These are phyloP conservation scores for Globisporangium middletonii DNA, from an alignment of 352 stramenopile species.

Conservation along the genomic window DNA sequence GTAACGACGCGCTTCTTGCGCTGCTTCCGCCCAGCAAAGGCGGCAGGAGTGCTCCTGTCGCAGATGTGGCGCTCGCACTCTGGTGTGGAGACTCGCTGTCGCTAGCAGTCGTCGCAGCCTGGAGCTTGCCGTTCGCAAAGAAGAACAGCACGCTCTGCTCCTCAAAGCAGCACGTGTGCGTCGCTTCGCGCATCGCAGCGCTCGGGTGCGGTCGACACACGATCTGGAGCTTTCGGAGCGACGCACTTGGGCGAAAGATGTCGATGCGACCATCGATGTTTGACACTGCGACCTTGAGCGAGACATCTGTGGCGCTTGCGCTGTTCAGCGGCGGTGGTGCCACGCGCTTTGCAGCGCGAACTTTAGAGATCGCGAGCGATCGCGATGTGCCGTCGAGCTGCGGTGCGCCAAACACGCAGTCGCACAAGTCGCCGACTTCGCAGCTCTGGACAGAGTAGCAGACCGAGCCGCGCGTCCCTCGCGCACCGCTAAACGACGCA, in stretches of 20 bases:
- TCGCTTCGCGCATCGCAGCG: slow-evolving; percentile 20
- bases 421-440: slow-evolving; percentile 39
- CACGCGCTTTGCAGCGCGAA: not conserved
- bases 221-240: slow-evolving; percentile 28
- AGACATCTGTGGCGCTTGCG: not conserved
- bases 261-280: slow-evolving; percentile 34
- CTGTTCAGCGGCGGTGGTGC: not conserved
- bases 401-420: slow-evolving; percentile 40
- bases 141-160: slow-evolving; percentile 31
- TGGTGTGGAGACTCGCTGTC: slow-evolving; percentile 6
- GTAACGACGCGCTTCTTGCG: slow-evolving; percentile 1
- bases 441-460: slow-evolving; percentile 53
- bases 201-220: slow-evolving; percentile 20
- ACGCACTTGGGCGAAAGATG: slow-evolving; percentile 28
- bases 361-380: slow-evolving; percentile 29
- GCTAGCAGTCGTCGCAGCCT: slow-evolving; percentile 20
- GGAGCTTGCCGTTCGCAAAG: slow-evolving; percentile 24
- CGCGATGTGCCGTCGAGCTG: slow-evolving; percentile 12
- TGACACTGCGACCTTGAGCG: slow-evolving; percentile 28
- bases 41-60: not conserved
- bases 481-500: slow-evolving; percentile 9
- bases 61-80: not conserved
- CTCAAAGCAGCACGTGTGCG: slow-evolving; percentile 33
- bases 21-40: slow-evolving; percentile 2
- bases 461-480: slow-evolving; percentile 13